Base-by-base conservation (phyloP, 148 eudicot species). In the Rhododendron molle region DNA sequence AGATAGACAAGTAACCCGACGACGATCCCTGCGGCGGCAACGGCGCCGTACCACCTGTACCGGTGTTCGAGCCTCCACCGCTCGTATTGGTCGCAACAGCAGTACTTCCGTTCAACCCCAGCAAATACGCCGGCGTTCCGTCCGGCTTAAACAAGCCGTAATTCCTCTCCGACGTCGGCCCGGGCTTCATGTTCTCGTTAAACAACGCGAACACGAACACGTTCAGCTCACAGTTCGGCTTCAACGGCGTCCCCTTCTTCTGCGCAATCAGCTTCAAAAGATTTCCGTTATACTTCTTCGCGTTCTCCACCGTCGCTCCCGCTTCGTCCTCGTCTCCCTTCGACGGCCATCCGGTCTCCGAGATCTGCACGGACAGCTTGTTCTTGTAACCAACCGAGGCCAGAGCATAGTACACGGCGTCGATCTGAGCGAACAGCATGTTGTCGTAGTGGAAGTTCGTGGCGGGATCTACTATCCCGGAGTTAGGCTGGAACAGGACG, bases 321-420 rank as follows among this genome's bases (percentile, higher is more conserved):
- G 90, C 86, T 85, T 96, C 99, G 46, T 96, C 94, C 5, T 80
- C 86, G 76, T 96, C 98, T 2, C 98, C 99, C 72, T 93, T 96
- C 1, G 99, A 95, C 28, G 99, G 99, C 99, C 99, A 96, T 14
- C 99, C 99, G 0, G 99, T 95, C 86, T 96, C 98, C 4, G 99
- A 96, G 20, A 96, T 90, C 87, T 94, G 93, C 2, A 96, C 91
- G 3, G 88, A 79, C 10, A 94, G 89, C 21, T 85, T 92, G 85
- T 89, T 89, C 40, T 71, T 71, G 86, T 73, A 95, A 80, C 92
- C 95, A 0, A 88, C 52, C 9, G 86, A 34, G 0, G 91, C 93
- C 81, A 95, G 86, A 2, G 99, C 98, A 0, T 90, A 87, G 69
- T 96, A 90, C 3, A 94, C 97, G 0, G 99, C 98, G 38, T 96